Base-by-base conservation (phyloP, 2,329 filamentous ascomycete genomes). In the Thyridium curvatum region DNA sequence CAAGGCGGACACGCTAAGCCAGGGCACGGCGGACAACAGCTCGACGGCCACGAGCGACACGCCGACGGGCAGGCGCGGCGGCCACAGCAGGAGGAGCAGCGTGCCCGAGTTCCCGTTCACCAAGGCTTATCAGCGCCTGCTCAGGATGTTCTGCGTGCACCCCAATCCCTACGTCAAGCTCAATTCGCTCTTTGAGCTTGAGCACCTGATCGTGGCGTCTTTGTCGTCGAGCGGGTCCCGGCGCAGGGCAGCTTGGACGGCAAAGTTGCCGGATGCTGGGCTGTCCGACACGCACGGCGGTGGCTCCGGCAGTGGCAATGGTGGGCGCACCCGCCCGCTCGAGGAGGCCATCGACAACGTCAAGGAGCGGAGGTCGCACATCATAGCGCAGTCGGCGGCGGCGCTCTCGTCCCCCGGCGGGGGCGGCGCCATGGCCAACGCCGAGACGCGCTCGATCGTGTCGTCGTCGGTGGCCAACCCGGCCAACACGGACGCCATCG, bases 81-180 rank as follows among this genome's bases (percentile, higher is more conserved):
- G 32, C 47, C 49, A 41, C 42, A 41, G 31, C 42, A 53, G 37
- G 42, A 69, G 57, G 44, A 58, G 59, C 12, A 54, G 52, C 15
- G 57, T 54, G 3, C 46, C 62, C 2, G 79, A 85, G 30, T 94
- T 94, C 50, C 86, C 86, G 0, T 96, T 91, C 55, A 79, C 79
- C 37, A 78, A 80, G 48, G 85, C 89, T 1, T 96, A 94, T 54
- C 74, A 80, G 47, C 80, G 83, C 12, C 70, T 97, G 2, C 69
- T 97, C 26, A 81, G 79, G 46, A 89, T 88, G 65, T 94, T 98
- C 50, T 88, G 86, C 32, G 86, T 90, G 4, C 86, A 94, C 48
- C 86, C 87, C 0, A 94, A 93, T 54, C 93, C 93, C 0, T 85
- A 85, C 49, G 74, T 79, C 16, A 98, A 98, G 61, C 73, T 98